phyloP scores from a whole-genome alignment of 2,329 filamentous ascomycete species.

The Diaporthe vaccinii region DNA sequence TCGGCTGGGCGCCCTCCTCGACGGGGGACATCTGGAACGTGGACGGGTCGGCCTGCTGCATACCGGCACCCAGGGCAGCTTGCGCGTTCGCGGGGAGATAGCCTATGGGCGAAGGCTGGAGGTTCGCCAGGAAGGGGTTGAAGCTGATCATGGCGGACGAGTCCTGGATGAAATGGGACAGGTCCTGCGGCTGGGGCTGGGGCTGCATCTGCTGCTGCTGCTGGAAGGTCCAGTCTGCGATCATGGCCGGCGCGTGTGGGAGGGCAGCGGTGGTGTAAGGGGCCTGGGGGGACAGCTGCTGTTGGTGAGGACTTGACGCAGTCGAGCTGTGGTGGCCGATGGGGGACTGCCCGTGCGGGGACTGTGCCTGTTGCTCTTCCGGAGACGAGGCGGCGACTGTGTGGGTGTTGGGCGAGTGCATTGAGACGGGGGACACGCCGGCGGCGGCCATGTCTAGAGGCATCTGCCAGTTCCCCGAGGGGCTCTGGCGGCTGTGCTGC shows the following conservation, averaged over 20 bases:
- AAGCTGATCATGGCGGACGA: constrained; percentile 66
- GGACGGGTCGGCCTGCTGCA: constrained; percentile 67
- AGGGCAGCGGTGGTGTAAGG: constrained; percentile 63
- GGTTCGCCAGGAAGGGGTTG: constrained; percentile 64
- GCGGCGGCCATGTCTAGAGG: constrained; percentile 62
- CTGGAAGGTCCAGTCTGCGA: constrained; percentile 74
- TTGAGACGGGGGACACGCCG: constrained; percentile 49
- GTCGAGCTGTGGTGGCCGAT: constrained; percentile 59
- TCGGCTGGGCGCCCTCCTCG: constrained; percentile 63
- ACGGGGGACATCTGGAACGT: constrained; percentile 73
- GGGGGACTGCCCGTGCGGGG: constrained; percentile 55
- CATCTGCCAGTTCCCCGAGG: constrained; percentile 63
- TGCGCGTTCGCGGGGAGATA: constrained; percentile 75
- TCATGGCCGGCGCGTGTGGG: constrained; percentile 60
- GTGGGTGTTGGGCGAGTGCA: constrained; percentile 55
- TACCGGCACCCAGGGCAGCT: constrained; percentile 71
- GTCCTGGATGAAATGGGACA: constrained; percentile 70
- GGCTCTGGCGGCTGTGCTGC: constrained; percentile 55
- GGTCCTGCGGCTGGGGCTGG: constrained; percentile 59
- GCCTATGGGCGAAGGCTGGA: constrained; percentile 69
- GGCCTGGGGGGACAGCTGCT: constrained; percentile 63
- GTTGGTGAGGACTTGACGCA: constrained; percentile 66
- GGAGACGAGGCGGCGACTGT: constrained; percentile 65
- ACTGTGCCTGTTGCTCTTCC: constrained; percentile 64
- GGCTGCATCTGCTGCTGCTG: constrained; percentile 62